A percentile compares a stretch with the other conserved stretches of the same genome.
Conservation (phyloP, 495 filamentous ascomycete species). For the Ascobolus immersus region DNA sequence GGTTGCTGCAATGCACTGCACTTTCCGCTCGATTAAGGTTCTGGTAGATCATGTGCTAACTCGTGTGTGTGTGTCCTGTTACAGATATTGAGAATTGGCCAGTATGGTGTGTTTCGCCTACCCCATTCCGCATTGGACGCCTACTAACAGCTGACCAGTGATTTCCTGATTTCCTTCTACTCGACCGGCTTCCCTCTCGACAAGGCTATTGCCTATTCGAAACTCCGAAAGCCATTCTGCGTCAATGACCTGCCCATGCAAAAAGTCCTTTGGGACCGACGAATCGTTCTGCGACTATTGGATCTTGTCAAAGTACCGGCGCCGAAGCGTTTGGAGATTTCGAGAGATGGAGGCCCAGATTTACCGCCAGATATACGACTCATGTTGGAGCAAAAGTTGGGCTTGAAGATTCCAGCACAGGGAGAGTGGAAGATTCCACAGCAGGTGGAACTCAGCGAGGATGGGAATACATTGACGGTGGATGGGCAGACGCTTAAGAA, state of each 20-base stretch:
- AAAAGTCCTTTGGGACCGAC: conserved; percentile 87
- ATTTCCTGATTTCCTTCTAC: conserved; percentile 94
- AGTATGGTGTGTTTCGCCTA: conserved; percentile 23
- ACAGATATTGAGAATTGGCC: conserved; percentile 48
- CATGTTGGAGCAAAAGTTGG: conserved; percentile 52
- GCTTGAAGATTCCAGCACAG: conserved; percentile 40
- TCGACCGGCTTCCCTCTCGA: conserved; percentile 91
- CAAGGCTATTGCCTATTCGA: conserved; percentile 85
- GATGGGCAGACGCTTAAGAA: conserved; percentile 64
- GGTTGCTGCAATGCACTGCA: background rate
- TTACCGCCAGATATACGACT: conserved; percentile 51
- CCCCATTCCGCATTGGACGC: background rate
- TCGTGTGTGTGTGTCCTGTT: conserved; percentile 8
- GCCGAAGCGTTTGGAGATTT: conserved; percentile 74
- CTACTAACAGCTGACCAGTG: conserved; percentile 21
- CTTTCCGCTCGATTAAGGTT: too few relatives aligned
- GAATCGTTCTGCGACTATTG: conserved; percentile 63
- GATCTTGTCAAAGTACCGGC: conserved; percentile 75
- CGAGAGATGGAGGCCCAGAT: conserved; percentile 70
- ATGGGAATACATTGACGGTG: conserved; percentile 64
- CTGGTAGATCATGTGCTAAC: background rate
- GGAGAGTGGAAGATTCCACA: conserved; percentile 20
- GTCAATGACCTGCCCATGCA: conserved; percentile 98
- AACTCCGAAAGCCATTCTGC: conserved; percentile 76
- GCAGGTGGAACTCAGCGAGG: conserved; percentile 58